These are phyloP conservation scores for Talaromyces trachyspermus DNA, from an alignment of 495 filamentous ascomycete species.

Conservation along the genomic window DNA sequence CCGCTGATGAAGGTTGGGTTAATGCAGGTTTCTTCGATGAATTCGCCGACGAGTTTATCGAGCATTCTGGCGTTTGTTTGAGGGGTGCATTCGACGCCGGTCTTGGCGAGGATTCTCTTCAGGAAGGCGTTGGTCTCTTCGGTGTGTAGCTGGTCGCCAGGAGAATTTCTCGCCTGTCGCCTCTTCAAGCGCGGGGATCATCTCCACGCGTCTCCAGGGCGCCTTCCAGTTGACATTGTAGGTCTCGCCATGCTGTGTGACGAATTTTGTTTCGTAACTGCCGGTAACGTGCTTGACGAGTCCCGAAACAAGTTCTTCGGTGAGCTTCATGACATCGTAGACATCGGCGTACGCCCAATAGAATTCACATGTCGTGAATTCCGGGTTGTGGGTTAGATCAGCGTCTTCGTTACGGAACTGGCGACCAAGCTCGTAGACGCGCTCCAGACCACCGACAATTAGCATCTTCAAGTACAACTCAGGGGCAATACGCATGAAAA, in stretches of 20 bases:
- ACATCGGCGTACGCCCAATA: slow-evolving; percentile 94
- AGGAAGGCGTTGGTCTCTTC: slow-evolving; percentile 82
- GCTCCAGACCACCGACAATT: slow-evolving; percentile 85
- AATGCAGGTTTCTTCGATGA: slow-evolving; percentile 87
- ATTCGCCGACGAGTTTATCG: slow-evolving; percentile 93
- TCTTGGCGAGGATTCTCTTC: slow-evolving; percentile 74
- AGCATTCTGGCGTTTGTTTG: slow-evolving; percentile 95
- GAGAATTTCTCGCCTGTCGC: slow-evolving; percentile 84
- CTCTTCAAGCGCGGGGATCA: slow-evolving; percentile 92
- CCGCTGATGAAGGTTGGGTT: slow-evolving; percentile 94
- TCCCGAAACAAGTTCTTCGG: slow-evolving; percentile 89
- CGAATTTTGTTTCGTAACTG: slow-evolving; percentile 72
- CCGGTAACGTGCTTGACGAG: slow-evolving; percentile 88
- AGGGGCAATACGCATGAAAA: slow-evolving; percentile 91
- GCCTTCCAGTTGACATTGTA: slow-evolving; percentile 92
- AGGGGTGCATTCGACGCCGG: slow-evolving; percentile 82
- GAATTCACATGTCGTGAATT: slow-evolving; percentile 97
- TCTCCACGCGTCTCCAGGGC: slow-evolving; percentile 89
- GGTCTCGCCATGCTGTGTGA: slow-evolving; percentile 72
- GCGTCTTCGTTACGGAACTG: slow-evolving; percentile 94
- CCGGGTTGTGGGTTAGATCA: slow-evolving; percentile 96
- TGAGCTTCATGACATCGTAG: slow-evolving; percentile 86
- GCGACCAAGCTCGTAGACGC: slow-evolving; percentile 87
- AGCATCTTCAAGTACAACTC: slow-evolving; percentile 96
- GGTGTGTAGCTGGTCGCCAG: slow-evolving; percentile 82